Evolutionary conservation across 1,139 yeast genomes (phyloP), one percentile per base, ranked within the genome.

Genomic region (Yamadazyma diospyri): DNA sequence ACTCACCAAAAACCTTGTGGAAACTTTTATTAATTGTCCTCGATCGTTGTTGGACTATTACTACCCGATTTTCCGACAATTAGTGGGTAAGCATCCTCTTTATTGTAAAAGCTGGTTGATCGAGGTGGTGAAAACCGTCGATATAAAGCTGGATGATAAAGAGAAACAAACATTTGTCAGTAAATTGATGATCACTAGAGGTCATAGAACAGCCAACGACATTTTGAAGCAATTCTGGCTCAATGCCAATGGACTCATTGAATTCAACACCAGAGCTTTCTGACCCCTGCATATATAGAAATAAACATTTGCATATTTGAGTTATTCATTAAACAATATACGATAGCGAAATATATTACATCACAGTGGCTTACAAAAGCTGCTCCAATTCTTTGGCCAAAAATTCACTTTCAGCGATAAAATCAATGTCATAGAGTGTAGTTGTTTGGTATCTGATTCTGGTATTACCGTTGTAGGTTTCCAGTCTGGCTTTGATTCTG

Each of bases 401-500:
- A 32, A 59, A 69, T 32, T 76, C 81, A 35, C 81, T 68, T 54
- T 87, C 96, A 22, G 69, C 68, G 36, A 61, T 64, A 51, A 59
- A 83, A 50, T 84, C 79, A 35, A 87, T 53, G 20, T 71, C 72
- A 32, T 66, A 66, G 20, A 84, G 50, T 18, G 72, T 69, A 29
- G 75, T 64, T 4, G 77, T 82, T 39, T 81, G 81, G 57, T 82
- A 86, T 54, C 96, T 76, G 15, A 86, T 79, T 53, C 94, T 76
- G 26, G 75, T 72, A 33, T 73, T 77, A 36, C 89, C 95, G 48
- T 88, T 83, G 57, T 83, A 92, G 41, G 76, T 76, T 50, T 92
- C 97, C 52, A 78, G 84, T 55, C 81, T 78, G 6, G 95, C 97
- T 50, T 82, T 78, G 32, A 88, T 58, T 59, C 94, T 76, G 56